phyloP scores from a whole-genome alignment of 495 filamentous ascomycete species.

The Choiromyces venosus region DNA sequence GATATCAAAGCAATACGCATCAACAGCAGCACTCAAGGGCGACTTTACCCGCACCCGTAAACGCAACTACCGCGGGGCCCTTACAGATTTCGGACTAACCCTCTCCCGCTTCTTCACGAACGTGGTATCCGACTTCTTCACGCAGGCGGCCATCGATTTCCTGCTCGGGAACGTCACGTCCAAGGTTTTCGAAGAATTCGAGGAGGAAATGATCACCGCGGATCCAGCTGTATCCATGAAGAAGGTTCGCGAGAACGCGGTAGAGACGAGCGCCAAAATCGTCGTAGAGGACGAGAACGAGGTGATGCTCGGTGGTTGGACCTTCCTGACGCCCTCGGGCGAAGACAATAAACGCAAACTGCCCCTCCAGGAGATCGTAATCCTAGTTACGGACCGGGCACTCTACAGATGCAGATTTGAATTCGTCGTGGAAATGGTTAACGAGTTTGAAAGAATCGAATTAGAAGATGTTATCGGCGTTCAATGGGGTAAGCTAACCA shows the following conservation, averaged over 20 bases:
- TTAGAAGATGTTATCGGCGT: constrained; percentile 65
- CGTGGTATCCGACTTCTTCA: constrained; percentile 93
- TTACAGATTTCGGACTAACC: constrained; percentile 89
- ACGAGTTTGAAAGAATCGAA: constrained; percentile 80
- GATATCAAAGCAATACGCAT: constrained; percentile 71
- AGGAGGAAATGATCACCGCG: constrained; percentile 75
- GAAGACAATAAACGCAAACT: constrained; percentile 59
- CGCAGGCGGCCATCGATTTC: constrained; percentile 89
- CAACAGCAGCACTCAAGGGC: constrained; percentile 87
- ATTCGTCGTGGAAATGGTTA: constrained; percentile 87
- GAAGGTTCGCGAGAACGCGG: constrained; percentile 77
- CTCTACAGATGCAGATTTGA: constrained; percentile 86
- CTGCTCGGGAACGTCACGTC: constrained; percentile 81
- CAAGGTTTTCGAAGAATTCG: constrained; percentile 83
- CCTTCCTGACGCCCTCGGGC: constrained; percentile 55
- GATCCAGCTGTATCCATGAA: constrained; percentile 82
- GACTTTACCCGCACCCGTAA: constrained; percentile 89
- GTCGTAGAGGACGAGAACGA: constrained; percentile 77
- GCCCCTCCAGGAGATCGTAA: constrained; percentile 76
- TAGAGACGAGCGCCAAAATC: constrained; percentile 76
- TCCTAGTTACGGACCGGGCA: constrained; percentile 77
- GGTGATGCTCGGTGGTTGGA: constrained; percentile 81
- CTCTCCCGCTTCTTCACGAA: constrained; percentile 71
- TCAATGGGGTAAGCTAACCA: constrained; percentile 54
- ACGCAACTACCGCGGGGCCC: constrained; percentile 80